Conservation (phyloP, 345 rosid genomes). For the Eucalyptus sp. region DNA sequence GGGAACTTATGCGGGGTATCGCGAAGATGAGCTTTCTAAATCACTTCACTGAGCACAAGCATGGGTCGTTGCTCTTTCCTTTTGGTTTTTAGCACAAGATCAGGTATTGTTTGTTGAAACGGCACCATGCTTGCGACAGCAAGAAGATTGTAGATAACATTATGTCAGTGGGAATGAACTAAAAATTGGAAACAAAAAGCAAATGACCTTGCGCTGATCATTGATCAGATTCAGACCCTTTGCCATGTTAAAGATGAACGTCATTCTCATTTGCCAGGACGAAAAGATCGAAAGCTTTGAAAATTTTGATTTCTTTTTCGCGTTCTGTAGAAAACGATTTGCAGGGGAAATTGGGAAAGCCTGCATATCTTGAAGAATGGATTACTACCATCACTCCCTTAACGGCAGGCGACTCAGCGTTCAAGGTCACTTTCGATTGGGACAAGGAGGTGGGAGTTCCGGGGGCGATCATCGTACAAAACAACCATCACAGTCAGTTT, state of each 20-base stretch:
- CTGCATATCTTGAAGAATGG: slow-evolving; percentile 20
- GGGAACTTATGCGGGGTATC: not conserved
- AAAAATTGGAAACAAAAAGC: not conserved
- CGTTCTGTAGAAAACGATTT: slow-evolving; percentile 5
- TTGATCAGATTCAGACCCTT: not conserved
- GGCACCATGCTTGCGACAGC: not conserved
- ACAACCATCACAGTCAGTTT: slow-evolving; percentile 28
- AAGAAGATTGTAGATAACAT: not conserved
- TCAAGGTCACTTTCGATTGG: slow-evolving; percentile 19
- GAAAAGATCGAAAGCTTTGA: not conserved
- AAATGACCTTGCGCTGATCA: not conserved
- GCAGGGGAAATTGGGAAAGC: slow-evolving; percentile 19
- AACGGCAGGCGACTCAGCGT: slow-evolving; percentile 10
- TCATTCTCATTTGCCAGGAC: not conserved
- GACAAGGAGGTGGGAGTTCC: slow-evolving; percentile 18
- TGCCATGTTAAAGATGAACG: not conserved
- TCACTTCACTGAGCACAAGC: not conserved
- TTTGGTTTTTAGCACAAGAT: not conserved
- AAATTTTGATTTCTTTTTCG: not conserved
- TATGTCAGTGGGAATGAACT: not conserved
- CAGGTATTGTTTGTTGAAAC: not conserved
- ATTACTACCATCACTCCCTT: not conserved
- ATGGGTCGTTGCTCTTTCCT: not conserved
- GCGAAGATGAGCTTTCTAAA: not conserved
- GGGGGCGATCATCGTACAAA: slow-evolving; percentile 20